Base-by-base conservation (phyloP, 1,284 basidiomycete species). In the Leccinum fuscescens region DNA sequence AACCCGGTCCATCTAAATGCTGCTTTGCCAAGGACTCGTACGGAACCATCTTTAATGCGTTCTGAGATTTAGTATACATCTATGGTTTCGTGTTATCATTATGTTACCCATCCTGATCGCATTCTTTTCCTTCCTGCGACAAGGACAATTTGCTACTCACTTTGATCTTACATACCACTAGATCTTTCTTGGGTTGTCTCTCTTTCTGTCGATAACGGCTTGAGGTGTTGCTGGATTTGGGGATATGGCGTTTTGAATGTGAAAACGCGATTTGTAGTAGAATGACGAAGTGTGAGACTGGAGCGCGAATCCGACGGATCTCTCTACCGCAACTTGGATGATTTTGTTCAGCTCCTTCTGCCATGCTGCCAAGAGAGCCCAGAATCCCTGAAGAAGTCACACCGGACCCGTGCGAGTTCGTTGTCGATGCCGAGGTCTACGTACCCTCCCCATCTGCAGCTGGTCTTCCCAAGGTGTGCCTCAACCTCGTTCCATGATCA, bases 391-490 rank as follows among this genome's bases (percentile, higher is more conserved):
- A 62, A 27, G 61, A 59, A 33, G 56, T 51, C 22, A n/a, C 6
- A 14, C 22, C 46, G 31, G 31, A 33, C 35, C 35, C 14, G 27
- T 72, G 72, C 52, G 82, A 82, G 66, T 78, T 80, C 64, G 75
- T 75, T 62, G 80, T 86, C 50, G 80, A 81, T 49, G 83, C 82
- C 7, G 86, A 91, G 66, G 74, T 92, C 20, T 88, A 85, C 68
- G 76, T 90, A 42, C 84, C 87, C n/a, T 77, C 78, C 55, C 76
- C 82, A 55, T 80, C 82, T 4, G 78, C 78, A 27, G 70, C 79
- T 42, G 77, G 79, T 24, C 69, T 86, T 54, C 82, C 83, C 62
- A 90, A 86, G 82, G 89, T 86, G 62, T 59, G 76, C 66, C 17
- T 35, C 50, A 8, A 31, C 22, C 3, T 31, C 12, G 4, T 27